These are phyloP conservation scores for Aureobasidium musti DNA, from an alignment of 2,329 filamentous ascomycete genomes.

Conservation along the genomic window DNA sequence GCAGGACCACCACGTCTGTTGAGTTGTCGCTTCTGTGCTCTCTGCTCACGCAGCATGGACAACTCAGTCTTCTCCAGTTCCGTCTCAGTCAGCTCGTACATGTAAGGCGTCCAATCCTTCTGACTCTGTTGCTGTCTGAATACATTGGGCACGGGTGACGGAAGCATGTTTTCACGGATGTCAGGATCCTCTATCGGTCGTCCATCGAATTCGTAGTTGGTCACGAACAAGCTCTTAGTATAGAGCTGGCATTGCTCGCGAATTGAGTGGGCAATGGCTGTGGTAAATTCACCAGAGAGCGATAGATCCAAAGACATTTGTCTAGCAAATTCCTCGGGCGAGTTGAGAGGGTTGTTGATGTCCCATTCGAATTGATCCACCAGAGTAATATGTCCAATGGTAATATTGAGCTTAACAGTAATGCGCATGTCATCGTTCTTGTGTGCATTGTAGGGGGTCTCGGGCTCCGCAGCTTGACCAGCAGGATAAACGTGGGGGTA, in stretches of 20 bases:
- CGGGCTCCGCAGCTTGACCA: conserved; percentile 85
- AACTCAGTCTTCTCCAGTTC: conserved; percentile 89
- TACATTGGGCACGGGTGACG: conserved; percentile 76
- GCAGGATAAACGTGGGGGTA: conserved; percentile 89
- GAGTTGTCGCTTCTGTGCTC: conserved; percentile 91
- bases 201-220: conserved; percentile 93
- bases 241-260: conserved; percentile 95
- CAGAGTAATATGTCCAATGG: conserved; percentile 89
- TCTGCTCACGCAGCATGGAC: conserved; percentile 89
- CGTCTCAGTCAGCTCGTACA: conserved; percentile 90
- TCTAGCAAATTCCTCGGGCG: conserved; percentile 88
- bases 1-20: conserved; percentile 90
- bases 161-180: conserved; percentile 79
- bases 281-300: conserved; percentile 92
- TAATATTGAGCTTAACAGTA: conserved; percentile 93
- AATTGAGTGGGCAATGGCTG: conserved; percentile 96
- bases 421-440: conserved; percentile 99
- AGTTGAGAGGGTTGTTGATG: conserved; percentile 92
- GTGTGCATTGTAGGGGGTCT: conserved; percentile 87
- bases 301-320: conserved; percentile 89
- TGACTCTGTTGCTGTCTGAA: conserved; percentile 91
- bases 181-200: conserved; percentile 91
- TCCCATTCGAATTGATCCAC: conserved; percentile 99
- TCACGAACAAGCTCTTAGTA: conserved; percentile 86
- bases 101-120: conserved; percentile 89